These are phyloP conservation scores for Penicillium cosmopolitanum DNA, from an alignment of 495 filamentous ascomycete species.

Conservation along the genomic window DNA sequence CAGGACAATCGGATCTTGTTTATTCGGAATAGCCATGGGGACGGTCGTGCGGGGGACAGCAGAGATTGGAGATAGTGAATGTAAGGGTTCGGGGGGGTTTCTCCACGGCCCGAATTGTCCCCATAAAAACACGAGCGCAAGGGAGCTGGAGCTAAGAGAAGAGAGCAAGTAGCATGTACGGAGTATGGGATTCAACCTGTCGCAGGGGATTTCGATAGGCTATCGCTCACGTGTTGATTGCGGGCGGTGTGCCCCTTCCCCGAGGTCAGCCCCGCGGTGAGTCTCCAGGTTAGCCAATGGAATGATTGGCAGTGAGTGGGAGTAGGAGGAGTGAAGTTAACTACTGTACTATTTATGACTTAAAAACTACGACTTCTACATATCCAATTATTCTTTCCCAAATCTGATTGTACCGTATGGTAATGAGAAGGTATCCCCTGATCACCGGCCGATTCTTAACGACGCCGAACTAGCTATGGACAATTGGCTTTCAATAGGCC, in stretches of 20 bases:
- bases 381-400: too few species aligned
- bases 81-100: slow-evolving; percentile 14
- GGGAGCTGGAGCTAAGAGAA: not conserved
- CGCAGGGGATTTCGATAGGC: slow-evolving; percentile 29
- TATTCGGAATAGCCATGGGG: slow-evolving; percentile 38
- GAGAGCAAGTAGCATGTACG: not conserved
- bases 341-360: too few species aligned
- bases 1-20: slow-evolving; percentile 67
- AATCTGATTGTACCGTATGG: not conserved
- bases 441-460: slow-evolving; percentile 33
- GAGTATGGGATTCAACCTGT: not conserved
- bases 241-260: slow-evolving; percentile 22
- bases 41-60: slow-evolving; percentile 22
- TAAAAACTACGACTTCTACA: too few species aligned
- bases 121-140: slow-evolving; percentile 15
- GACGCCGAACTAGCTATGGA: slow-evolving; percentile 37
- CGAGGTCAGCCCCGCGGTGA: too few species aligned
- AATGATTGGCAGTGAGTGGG: too few species aligned
- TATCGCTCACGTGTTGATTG: slow-evolving; percentile 35
- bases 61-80: not conserved
- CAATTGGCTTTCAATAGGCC: slow-evolving; percentile 26
- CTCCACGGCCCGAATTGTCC: slow-evolving; percentile 19
- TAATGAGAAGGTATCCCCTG: slow-evolving; percentile 19
- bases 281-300: too few species aligned
- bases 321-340: too few species aligned